Conservation (phyloP, 164 flowering plant species). For the Magnolia kwangsiensis region DNA sequence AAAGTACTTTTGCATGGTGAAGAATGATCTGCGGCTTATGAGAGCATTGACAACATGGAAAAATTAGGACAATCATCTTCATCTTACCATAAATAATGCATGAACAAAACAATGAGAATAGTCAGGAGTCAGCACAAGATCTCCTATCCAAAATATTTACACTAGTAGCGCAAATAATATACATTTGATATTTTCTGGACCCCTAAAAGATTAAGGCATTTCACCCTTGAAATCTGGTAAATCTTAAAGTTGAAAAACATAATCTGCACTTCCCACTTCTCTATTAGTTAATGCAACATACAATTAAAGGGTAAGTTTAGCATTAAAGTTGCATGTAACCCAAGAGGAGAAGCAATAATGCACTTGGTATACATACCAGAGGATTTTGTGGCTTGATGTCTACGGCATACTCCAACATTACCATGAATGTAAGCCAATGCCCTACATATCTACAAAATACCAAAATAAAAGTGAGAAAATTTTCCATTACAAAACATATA, state of each 20-base stretch:
- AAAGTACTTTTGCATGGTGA: not conserved
- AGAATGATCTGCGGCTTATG: not conserved
- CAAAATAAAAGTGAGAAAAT: constrained; percentile 1
- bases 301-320: too few relatives aligned
- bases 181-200: not conserved
- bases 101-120: too few relatives aligned
- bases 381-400: constrained; percentile 70
- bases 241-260: too few relatives aligned
- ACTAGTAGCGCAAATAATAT: too few relatives aligned
- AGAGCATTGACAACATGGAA: not conserved
- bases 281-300: too few relatives aligned
- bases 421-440: constrained; percentile 61
- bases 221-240: not conserved
- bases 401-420: constrained; percentile 57
- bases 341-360: not conserved
- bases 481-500: not conserved
- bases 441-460: constrained; percentile 44
- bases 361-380: constrained; percentile 31
- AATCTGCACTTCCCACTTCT: not conserved
- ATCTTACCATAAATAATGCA: too few relatives aligned
- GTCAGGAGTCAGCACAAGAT: too few relatives aligned
- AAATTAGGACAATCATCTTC: too few relatives aligned
- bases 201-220: too few relatives aligned
- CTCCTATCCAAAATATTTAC: too few relatives aligned
- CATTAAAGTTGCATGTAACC: too few relatives aligned